Conservation (phyloP, 768 basidiomycete genomes). For the Rhizopogon salebrosus region DNA sequence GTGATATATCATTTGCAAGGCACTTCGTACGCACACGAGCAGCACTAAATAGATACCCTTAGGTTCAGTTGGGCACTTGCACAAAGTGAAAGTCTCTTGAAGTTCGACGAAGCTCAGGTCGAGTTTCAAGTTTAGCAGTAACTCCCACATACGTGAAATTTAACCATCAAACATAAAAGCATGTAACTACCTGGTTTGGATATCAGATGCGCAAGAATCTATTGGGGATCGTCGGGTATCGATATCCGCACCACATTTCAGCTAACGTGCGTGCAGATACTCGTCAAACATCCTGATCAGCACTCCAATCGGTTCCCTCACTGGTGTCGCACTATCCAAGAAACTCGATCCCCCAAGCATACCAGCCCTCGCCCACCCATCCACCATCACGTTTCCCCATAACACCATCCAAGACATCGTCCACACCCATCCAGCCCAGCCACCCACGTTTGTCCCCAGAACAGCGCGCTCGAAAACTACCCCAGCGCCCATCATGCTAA, state of each 20-base stretch:
- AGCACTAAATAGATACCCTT: too few relatives aligned
- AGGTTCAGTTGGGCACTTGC: too few relatives aligned
- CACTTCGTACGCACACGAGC: too few relatives aligned
- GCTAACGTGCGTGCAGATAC: slow-evolving; percentile 7
- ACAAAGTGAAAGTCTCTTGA: too few relatives aligned
- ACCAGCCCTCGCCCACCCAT: slow-evolving; percentile 14
- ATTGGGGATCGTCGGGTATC: too few relatives aligned
- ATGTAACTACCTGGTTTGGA: too few relatives aligned
- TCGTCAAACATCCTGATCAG: slow-evolving; percentile 8
- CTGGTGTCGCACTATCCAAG: slow-evolving; percentile 6
- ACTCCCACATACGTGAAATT: too few relatives aligned
- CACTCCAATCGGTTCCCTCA: slow-evolving; percentile 8
- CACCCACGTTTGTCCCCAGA: slow-evolving; percentile 25
- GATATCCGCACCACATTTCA: too few relatives aligned
- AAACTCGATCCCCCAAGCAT: slow-evolving; percentile 6
- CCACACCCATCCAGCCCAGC: slow-evolving; percentile 31
- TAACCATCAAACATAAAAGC: too few relatives aligned
- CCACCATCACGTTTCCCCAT: slow-evolving; percentile 20
- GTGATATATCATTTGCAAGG: background rate
- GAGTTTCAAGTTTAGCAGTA: too few relatives aligned
- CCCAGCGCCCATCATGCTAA: slow-evolving; percentile 50
- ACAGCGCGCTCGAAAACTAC: slow-evolving; percentile 37
- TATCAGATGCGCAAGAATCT: background rate
- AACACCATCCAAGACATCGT: slow-evolving; percentile 22
- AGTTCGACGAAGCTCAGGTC: too few relatives aligned